A percentile compares a stretch with the other conserved stretches of the same genome.
These are phyloP conservation scores for Arctium minus DNA, from an alignment of 129 eudicot species.

Conservation along the genomic window DNA sequence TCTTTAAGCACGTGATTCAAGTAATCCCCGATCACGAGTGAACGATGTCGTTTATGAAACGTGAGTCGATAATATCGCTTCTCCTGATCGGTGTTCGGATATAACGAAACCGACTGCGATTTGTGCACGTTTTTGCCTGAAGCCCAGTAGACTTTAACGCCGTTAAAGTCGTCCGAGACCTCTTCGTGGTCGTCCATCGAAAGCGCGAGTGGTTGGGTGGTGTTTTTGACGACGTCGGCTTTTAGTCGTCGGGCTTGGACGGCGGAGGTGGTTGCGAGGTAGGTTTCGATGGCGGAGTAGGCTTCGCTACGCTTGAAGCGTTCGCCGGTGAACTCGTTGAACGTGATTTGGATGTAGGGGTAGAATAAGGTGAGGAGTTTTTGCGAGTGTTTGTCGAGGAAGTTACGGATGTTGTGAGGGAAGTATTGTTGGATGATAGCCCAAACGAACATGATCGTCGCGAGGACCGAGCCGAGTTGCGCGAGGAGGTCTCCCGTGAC, in stretches of 20 bases:
- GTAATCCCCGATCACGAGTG: conserved; percentile 18
- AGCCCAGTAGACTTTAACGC: conserved; percentile 54
- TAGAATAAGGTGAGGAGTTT: conserved; percentile 25
- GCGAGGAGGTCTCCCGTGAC: conserved; percentile 30
- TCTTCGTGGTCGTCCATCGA: conserved; percentile 53
- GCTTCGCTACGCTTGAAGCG: conserved; percentile 40
- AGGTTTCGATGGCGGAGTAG: conserved; percentile 45
- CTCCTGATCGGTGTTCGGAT: conserved; percentile 38
- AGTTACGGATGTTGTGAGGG: conserved; percentile 31
- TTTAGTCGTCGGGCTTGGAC: conserved; percentile 38
- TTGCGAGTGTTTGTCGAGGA: conserved; percentile 23
- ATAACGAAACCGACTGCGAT: conserved; percentile 32
- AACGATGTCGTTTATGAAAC: conserved; percentile 34
- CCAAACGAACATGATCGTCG: conserved; percentile 40
- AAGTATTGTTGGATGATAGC: conserved; percentile 50
- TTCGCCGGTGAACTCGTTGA: conserved; percentile 46
- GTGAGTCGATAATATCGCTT: conserved; percentile 35
- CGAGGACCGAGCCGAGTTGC: conserved; percentile 44
- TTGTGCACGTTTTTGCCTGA: conserved; percentile 16
- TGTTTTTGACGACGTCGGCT: conserved; percentile 31
- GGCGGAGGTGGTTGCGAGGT: conserved; percentile 34
- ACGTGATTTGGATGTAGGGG: conserved; percentile 50
- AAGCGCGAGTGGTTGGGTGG: conserved; percentile 21
- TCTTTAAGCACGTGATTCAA: conserved; percentile 38
- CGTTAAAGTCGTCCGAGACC: conserved; percentile 38